These are phyloP conservation scores for Begonia loranthoides DNA, from an alignment of 306 rosid species.

Conservation along the genomic window DNA sequence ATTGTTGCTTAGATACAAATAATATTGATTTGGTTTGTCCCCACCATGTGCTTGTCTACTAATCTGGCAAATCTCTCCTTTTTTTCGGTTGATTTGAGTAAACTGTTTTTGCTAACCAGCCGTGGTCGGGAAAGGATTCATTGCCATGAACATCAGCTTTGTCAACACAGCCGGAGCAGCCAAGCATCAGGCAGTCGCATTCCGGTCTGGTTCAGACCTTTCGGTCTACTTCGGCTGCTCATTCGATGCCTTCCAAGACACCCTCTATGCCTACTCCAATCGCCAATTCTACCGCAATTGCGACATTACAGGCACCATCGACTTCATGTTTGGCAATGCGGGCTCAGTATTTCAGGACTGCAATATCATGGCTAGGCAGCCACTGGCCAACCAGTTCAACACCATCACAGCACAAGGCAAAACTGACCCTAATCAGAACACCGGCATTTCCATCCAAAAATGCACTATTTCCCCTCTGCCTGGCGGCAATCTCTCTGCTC, in stretches of 20 bases:
- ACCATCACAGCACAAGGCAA: slow-evolving; percentile 19
- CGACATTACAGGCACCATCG: background rate
- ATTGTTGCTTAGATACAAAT: too few relatives aligned
- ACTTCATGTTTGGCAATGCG: background rate
- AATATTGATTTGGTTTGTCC: too few relatives aligned
- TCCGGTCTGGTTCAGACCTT: background rate
- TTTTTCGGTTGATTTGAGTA: background rate
- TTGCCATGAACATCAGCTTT: slow-evolving; percentile 66
- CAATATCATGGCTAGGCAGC: background rate
- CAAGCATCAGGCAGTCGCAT: slow-evolving; percentile 27
- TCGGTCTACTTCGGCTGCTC: background rate
- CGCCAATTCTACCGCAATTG: slow-evolving; percentile 1
- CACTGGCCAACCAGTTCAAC: background rate
- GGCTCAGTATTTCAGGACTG: background rate
- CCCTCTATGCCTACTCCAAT: background rate
- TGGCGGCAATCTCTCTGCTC: slow-evolving; percentile 24
- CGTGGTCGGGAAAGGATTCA: slow-evolving; percentile 68
- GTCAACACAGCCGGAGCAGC: slow-evolving; percentile 62
- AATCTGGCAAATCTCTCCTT: background rate
- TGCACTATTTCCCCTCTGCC: slow-evolving; percentile 23
- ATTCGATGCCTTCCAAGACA: slow-evolving; percentile 1
- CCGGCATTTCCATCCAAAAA: slow-evolving; percentile 74
- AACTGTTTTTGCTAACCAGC: slow-evolving; percentile 29
- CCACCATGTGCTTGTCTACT: too few relatives aligned
- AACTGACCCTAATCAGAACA: slow-evolving; percentile 60